Base-by-base conservation (phyloP, 495 filamentous ascomycete species). In the Tuber borchii region DNA sequence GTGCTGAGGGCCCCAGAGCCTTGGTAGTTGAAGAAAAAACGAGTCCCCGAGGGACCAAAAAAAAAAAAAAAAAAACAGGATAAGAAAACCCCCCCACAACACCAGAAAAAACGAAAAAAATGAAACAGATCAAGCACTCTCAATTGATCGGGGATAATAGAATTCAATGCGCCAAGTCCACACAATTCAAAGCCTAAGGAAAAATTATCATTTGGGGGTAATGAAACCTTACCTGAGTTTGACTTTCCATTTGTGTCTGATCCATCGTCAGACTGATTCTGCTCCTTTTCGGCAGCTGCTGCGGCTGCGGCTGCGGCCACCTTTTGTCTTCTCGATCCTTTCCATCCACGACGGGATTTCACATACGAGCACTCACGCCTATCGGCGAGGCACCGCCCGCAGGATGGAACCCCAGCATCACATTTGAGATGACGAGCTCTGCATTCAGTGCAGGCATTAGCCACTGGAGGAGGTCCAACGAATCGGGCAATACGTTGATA, bases 351-450 rank as follows among this genome's bases (percentile, higher is more conserved):
- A n/a, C 87, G 84, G 69, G 87, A 88, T 69, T 85, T 85, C 14
- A 85, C 81, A 79, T 88, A 89, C 44, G 81, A 80, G 74, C 88
- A 89, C n/a, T 85, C 78, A 72, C 84, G 83, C 61, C 83, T 83
- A 72, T 85, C 82, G 20, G 81, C 82, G n/a, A 75, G 72, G 74
- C 88, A 89, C 22, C 87, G 83, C 45, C 73, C 79, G 72, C 87
- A 85, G 56, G 80, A 70, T 37, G 88, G 88, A 76, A 84, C 80
- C 17, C 83, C 83, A 16, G 87, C 87, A 75, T 89, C 87, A 77
- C 88, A 90, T 78, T 88, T 88, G 7, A 89, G 80, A 80, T 90
- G 88, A 68, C 88, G 85, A 71, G 84, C 86, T 20, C 88, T 85
- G 81, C 88, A 90, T 20, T 87, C 86, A 22, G 89, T 82, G 74